Evolutionary conservation across 345 rosid species (phyloP), one percentile per base, ranked within the genome.

Genomic region (Populus deltoides): DNA sequence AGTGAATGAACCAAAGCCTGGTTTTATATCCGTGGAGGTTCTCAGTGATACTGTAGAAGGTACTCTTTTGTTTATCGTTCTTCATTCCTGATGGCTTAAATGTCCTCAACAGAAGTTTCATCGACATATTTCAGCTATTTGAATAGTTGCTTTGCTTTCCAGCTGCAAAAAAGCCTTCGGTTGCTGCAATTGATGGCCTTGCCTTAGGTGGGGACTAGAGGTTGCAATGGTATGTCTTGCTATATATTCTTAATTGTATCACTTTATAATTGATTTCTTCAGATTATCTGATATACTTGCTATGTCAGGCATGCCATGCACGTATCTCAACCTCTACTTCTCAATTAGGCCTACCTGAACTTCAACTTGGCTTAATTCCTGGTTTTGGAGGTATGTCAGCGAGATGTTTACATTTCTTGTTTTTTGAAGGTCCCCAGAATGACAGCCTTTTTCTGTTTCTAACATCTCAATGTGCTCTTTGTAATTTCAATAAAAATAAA

Each of bases 201-300:
- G 97, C 99, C 79, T 87, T 97, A 77, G 99, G 99, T 79, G 99
- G 99, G 99, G 99, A 49, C 85, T 97, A 72, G 99, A 97, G 89
- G 80, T 94, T 82, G 89, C 98, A 17, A 97, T 97, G 98, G 99
- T 94, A 89, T 73, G 88, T 67, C 6, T 68, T 66, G 17, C 41
- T 62, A 39, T 39, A 73, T 57, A 16, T 72, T 47, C 74, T 61
- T 62, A 57, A 35, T 27, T 61, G 8, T 35, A 65, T 49, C 27
- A 3, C 45, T 6, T 77, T 73, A 25, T 63, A 12, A 15, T 45
- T 51, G 33, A 47, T 81, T 71, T 70, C 6, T 59, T n/a, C 0
- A 18, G 69, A 35, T 71, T 55, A 79, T 78, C 62, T 83, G 66
- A 57, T 69, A 33, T 20, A 65, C 38, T 80, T 76, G 41, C 33